phyloP scores from a whole-genome alignment of 768 basidiomycete species.

The Phanerochaete carnosa region DNA sequence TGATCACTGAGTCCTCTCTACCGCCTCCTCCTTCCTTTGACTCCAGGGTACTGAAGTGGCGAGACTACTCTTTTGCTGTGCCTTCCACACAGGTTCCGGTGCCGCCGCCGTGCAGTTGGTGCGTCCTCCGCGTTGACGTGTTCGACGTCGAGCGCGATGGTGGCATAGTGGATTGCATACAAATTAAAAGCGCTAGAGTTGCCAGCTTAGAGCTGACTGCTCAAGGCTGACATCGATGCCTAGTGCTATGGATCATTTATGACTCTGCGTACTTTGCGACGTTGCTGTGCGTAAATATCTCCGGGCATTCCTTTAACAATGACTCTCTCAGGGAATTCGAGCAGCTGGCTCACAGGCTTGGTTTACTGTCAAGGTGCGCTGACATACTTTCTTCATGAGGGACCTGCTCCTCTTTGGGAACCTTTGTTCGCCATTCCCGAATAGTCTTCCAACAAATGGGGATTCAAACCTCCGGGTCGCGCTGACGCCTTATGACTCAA shows the following conservation, averaged over 20 bases:
- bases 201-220: slow-evolving; percentile 67
- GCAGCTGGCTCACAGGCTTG: slow-evolving; percentile 78
- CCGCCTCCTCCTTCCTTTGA: neutral
- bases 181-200: slow-evolving; percentile 73
- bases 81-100: slow-evolving; percentile 4
- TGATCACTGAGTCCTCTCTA: slow-evolving; percentile 1
- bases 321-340: slow-evolving; percentile 81
- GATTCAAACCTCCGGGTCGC: too few species aligned
- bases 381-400: too few species aligned
- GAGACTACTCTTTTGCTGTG: neutral
- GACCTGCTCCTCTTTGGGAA: neutral
- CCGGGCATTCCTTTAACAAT: slow-evolving; percentile 65
- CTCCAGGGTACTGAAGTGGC: neutral
- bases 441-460: too few species aligned
- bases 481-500: too few species aligned
- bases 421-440: too few species aligned
- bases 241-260: neutral
- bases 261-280: slow-evolving; percentile 67
- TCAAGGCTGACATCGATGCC: neutral
- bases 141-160: slow-evolving; percentile 37
- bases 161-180: slow-evolving; percentile 72
- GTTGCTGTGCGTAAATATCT: slow-evolving; percentile 79
- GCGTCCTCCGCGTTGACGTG: slow-evolving; percentile 13
- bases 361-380: neutral
- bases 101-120: slow-evolving; percentile 12